These are phyloP conservation scores for Microthlaspi erraticum DNA, from an alignment of 345 rosid genomes.

Conservation along the genomic window DNA sequence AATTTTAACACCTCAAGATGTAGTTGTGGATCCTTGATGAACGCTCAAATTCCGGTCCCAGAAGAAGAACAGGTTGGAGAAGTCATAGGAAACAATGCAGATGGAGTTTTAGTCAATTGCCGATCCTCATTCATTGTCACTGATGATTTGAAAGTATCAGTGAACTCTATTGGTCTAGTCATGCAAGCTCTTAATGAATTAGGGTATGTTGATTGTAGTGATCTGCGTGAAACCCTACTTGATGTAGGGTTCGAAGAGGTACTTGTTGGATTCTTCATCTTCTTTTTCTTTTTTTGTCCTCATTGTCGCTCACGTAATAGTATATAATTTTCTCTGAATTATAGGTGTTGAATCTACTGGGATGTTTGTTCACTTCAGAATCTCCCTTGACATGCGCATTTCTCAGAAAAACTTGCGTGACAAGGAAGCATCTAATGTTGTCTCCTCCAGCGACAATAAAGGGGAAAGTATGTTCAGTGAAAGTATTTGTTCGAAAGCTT, in stretches of 20 bases:
- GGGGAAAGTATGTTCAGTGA: neutral
- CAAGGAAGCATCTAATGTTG: neutral
- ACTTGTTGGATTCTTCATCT: neutral
- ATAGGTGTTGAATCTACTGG: conserved; percentile 1
- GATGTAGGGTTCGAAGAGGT: conserved; percentile 32
- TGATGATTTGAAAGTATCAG: conserved; percentile 18
- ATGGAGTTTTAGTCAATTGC: conserved; percentile 29
- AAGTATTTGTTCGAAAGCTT: conserved; percentile 3
- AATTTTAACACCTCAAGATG: conserved; percentile 12
- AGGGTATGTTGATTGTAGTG: neutral
- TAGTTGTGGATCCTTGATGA: conserved; percentile 22
- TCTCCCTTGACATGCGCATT: neutral
- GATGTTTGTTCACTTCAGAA: conserved; percentile 10
- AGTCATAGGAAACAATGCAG: neutral
- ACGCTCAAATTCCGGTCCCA: neutral
- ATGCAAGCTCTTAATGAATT: neutral
- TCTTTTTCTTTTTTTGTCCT: neutral
- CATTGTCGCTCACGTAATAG: neutral
- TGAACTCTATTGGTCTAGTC: conserved; percentile 2
- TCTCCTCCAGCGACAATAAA: neutral
- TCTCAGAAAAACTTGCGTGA: neutral
- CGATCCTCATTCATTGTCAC: conserved; percentile 30
- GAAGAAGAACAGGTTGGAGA: neutral
- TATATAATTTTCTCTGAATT: neutral
- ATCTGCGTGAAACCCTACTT: neutral